Evolutionary conservation across 257 asterid species (phyloP).

Genomic region (Eucommia ulmoides): DNA sequence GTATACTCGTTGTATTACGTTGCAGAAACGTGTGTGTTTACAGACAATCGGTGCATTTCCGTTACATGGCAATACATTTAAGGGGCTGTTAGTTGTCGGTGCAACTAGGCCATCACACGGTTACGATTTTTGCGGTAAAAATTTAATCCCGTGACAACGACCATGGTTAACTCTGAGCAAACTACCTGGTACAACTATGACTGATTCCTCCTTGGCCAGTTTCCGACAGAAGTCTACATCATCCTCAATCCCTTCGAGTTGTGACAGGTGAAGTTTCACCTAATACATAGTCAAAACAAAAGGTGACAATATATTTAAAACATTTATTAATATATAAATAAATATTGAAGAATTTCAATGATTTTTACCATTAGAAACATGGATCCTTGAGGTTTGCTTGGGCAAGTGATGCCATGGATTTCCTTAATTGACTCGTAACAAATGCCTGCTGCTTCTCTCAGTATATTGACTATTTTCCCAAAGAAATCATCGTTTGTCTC

Average conservation of each 20-base stretch:
- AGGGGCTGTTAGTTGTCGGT: too few species aligned
- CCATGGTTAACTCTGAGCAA: too few species aligned
- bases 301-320: too few species aligned
- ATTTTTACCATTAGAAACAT: not conserved
- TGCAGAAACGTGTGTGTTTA: too few species aligned
- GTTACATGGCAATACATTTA: too few species aligned
- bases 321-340: not conserved
- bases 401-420: not conserved
- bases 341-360: not conserved
- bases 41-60: too few species aligned
- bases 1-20: too few species aligned
- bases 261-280: not conserved
- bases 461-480: not conserved
- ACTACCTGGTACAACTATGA: not conserved
- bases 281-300: too few species aligned
- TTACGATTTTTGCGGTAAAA: too few species aligned
- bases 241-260: not conserved
- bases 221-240: not conserved
- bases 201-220: not conserved
- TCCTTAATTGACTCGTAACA: not conserved
- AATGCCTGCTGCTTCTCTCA: not conserved
- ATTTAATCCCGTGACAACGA: too few species aligned
- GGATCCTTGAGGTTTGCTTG: not conserved
- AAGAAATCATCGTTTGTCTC: not conserved
- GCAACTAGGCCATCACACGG: too few species aligned